Percentiles rank a stretch among this genome's conserved stretches.
Evolutionary conservation across 2,329 filamentous ascomycete species (phyloP).

Genomic region (Pseudocercospora cruenta): DNA sequence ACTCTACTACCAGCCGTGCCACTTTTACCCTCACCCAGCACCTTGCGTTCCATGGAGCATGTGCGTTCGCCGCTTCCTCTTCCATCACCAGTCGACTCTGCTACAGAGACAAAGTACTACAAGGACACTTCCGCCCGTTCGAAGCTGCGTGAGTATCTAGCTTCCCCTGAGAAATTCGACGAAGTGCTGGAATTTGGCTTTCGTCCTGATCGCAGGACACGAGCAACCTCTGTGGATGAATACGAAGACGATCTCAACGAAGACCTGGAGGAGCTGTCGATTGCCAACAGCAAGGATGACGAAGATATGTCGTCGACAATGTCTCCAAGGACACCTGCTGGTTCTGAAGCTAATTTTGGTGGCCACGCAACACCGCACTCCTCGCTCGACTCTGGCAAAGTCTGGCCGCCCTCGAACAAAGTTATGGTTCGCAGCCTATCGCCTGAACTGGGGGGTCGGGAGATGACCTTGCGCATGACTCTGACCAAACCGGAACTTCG

Average conservation of each 20-base stretch:
- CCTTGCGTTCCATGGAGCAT: conserved; percentile 8
- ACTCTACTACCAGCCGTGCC: conserved; percentile 32
- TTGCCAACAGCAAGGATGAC: conserved; percentile 20
- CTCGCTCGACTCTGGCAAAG: conserved; percentile 42
- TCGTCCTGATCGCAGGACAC: conserved; percentile 12
- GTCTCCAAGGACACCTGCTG: conserved; percentile 18
- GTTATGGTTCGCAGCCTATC: conserved; percentile 20
- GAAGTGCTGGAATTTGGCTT: conserved; percentile 95
- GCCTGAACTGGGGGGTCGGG: conserved; percentile 52
- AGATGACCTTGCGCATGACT: conserved; percentile 97
- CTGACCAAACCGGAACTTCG: conserved; percentile 86
- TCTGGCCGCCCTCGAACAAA: conserved; percentile 20
- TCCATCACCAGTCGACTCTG: not conserved
- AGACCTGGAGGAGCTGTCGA: conserved; percentile 20
- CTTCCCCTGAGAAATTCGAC: conserved; percentile 92
- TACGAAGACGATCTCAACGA: conserved; percentile 9
- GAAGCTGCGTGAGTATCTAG: conserved; percentile 82
- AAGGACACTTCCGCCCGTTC: conserved; percentile 85
- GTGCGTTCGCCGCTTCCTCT: conserved; percentile 11
- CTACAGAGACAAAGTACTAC: conserved; percentile 65
- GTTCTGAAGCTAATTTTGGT: conserved; percentile 11
- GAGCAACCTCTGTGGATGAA: conserved; percentile 27
- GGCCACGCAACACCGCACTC: conserved; percentile 32
- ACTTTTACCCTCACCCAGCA: conserved; percentile 23
- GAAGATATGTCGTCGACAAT: conserved; percentile 12